Evolutionary conservation across 345 rosid species (phyloP).

Genomic region (Eucalyptus sideroxylon): DNA sequence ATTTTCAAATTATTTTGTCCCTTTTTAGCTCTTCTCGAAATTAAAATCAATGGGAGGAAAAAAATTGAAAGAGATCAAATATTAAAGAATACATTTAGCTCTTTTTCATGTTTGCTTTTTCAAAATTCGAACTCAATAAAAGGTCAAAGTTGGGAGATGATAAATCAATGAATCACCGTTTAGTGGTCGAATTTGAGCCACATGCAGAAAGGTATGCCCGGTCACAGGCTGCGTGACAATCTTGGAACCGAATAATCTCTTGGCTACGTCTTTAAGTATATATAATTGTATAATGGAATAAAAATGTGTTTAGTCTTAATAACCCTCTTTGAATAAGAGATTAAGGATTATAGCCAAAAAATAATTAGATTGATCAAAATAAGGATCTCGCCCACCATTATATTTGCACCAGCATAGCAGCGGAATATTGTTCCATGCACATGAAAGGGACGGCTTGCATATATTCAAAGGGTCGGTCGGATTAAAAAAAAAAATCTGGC

Average conservation of each 20-base stretch:
- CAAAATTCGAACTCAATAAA: neutral
- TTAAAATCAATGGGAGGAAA: neutral
- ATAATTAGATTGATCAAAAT: neutral
- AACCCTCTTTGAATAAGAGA: neutral
- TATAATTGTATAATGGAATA: neutral
- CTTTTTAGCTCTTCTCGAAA: neutral
- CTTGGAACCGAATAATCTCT: neutral
- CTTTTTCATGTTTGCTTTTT: neutral
- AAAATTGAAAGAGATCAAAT: neutral
- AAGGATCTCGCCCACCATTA: neutral
- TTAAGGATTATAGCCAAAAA: neutral
- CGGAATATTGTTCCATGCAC: neutral
- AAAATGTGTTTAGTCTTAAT: neutral
- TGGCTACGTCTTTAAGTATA: neutral
- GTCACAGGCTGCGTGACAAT: accelerated
- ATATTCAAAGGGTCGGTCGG: neutral
- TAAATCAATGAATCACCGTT: neutral
- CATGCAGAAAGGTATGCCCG: neutral
- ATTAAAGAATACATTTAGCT: neutral
- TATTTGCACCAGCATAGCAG: neutral
- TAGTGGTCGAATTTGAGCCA: neutral
- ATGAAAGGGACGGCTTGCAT: neutral
- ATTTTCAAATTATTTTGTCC: neutral
- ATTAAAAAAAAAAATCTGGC: neutral
- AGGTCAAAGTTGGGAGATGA: neutral